Evolutionary conservation across 768 basidiomycete genomes (phyloP), one percentile per base, ranked within the genome.

Genomic region (Sporobolomyces pararoseus): DNA sequence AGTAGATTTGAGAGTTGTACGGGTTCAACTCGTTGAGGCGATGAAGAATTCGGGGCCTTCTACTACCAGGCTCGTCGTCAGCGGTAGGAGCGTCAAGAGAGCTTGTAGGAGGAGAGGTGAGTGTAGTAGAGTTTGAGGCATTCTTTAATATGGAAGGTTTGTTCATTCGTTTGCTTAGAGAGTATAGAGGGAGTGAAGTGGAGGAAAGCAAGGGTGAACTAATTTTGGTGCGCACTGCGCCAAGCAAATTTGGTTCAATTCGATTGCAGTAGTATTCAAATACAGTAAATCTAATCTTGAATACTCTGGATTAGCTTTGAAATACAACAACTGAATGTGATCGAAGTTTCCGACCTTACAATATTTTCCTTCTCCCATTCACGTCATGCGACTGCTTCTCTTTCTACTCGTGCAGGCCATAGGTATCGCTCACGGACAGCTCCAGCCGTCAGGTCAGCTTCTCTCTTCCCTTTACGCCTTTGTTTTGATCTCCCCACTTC

Each of bases 111-210:
- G n/a, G 23, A 32, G 61, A 37, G 29, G 47, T 31, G 46, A 29
- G 60, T 35, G 29, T 4, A 7, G 34, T 4, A 23, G 19, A 3
- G 21, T 21, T 23, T n/a, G 10, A n/a, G 21, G 25, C 19, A 50
- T 50, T 51, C 44, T 50, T 35, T 21, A 49, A 13, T 2, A 34
- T 34, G 4, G 34, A 37, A 31, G 31, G 6, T 3, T 5, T 50
- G 61, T 7, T 32, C 61, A 63, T 63, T 35, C 61, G 47, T 50
- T 50, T n/a, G 47, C 31, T 21, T 53, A 6, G 27, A 53, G 39
- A n/a, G 54, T 31, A 19, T 23, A n/a, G 23, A 58, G 16, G 23
- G 27, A 42, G 5, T 4, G 37, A 39, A 31, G 23, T 5, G n/a
- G 19, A 21, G n/a, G 54, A 35, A 21, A 55, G n/a, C 10, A 7